phyloP scores from a whole-genome alignment of 768 basidiomycete genomes.

The Nidularia pulvinata region DNA sequence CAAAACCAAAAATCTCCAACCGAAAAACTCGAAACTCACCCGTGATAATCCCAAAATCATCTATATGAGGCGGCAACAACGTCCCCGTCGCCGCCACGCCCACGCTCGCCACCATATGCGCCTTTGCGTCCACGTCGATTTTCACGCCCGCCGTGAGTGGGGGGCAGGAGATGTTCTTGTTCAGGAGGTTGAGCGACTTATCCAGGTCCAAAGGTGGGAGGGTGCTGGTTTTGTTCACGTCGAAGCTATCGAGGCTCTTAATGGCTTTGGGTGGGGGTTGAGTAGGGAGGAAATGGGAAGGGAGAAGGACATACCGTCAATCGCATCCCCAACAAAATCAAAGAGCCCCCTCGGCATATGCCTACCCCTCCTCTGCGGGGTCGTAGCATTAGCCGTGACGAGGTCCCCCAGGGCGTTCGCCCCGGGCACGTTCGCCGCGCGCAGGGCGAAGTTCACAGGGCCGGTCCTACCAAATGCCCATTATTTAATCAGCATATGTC shows the following conservation, averaged over 20 bases:
- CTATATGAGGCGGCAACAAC: background rate
- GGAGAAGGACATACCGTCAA: conserved; percentile 17
- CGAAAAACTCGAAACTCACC: background rate
- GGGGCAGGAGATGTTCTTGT: conserved; percentile 16
- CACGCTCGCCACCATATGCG: background rate
- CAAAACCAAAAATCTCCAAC: too few species aligned
- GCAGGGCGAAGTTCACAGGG: conserved; percentile 27
- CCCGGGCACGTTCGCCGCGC: conserved; percentile 26
- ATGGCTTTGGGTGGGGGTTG: background rate
- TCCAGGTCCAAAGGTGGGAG: conserved; percentile 21
- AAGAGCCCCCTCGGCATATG: conserved; percentile 17
- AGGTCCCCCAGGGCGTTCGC: too few species aligned
- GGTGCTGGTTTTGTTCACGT: conserved; percentile 22
- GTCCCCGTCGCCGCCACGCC: background rate
- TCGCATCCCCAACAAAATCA: conserved; percentile 22
- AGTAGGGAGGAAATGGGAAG: background rate
- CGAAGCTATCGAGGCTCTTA: conserved; percentile 24
- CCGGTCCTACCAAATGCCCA: conserved; percentile 13
- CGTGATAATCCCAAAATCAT: background rate
- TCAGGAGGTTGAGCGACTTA: conserved; percentile 19
- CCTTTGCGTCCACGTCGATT: background rate
- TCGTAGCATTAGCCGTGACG: too few species aligned
- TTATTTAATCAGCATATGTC: background rate
- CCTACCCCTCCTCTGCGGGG: too few species aligned
- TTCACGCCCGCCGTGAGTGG: conserved; percentile 8